A percentile compares a stretch with the other conserved stretches of the same genome.
Evolutionary conservation across 1,284 basidiomycete genomes (phyloP).

Genomic region (Fistulinella cinereoalba): DNA sequence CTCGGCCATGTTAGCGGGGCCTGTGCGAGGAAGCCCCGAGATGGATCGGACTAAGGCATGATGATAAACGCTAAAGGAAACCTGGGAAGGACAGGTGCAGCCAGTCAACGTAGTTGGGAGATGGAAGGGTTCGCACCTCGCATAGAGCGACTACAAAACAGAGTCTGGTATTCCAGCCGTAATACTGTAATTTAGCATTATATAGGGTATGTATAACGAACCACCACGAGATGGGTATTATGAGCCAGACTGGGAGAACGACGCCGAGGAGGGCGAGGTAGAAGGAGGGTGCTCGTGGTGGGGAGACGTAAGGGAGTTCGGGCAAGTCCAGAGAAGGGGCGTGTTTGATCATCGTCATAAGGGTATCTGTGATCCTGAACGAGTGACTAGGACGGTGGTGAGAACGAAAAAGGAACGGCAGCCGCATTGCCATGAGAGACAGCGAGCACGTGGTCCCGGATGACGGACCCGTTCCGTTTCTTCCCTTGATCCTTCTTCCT

Average conservation of each 20-base stretch:
- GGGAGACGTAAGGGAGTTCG: constrained; percentile 38
- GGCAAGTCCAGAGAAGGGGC: constrained; percentile 37
- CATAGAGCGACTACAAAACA: constrained; percentile 50
- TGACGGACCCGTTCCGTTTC: constrained; percentile 26
- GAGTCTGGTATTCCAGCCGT: constrained; percentile 36
- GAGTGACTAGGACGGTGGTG: too few species aligned
- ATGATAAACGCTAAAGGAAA: constrained; percentile 77
- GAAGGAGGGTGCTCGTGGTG: constrained; percentile 47
- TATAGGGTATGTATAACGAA: constrained; percentile 59
- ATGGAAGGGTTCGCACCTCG: constrained; percentile 46
- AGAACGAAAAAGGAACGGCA: too few species aligned
- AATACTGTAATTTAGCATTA: constrained; percentile 44
- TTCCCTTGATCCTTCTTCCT: constrained; percentile 22
- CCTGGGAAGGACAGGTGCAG: constrained; percentile 39
- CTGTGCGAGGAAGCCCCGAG: constrained; percentile 47
- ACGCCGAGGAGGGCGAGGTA: constrained; percentile 56
- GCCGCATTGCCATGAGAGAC: too few species aligned
- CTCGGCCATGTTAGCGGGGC: constrained; percentile 49
- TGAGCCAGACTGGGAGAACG: constrained; percentile 69
- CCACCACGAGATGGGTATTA: constrained; percentile 68
- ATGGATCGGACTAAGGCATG: constrained; percentile 53
- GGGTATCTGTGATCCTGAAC: constrained; percentile 10
- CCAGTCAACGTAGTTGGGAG: neutral
- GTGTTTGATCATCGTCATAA: constrained; percentile 8
- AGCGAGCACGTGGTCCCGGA: constrained; percentile 12